Base-by-base conservation (phyloP, 1,284 basidiomycete genomes). In the Hymenochaete sp. region DNA sequence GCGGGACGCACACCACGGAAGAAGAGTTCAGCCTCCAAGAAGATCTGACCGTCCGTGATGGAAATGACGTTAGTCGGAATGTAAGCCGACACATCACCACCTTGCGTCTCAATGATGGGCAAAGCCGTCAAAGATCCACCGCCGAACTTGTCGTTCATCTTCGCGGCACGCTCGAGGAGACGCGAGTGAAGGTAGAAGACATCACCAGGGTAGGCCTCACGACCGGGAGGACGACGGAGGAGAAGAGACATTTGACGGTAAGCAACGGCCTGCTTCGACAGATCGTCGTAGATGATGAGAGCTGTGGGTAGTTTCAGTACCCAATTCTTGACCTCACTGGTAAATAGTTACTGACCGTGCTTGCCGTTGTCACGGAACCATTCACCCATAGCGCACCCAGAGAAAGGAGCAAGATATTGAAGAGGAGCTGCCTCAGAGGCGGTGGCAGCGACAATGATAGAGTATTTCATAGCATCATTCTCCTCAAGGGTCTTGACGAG, bases 291-390 rank as follows among this genome's bases (percentile, higher is more conserved):
- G 74, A 98, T 89, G 72, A 98, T 98, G 62, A 98, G 80, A 59
- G 95, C 84, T 86, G 39, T 32, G 32, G 35, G 46, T 10, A 60
- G 52, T 35, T 58, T 6, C 28, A 57, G 54, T 39, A 38, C 24
- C 39, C 32, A 25, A 31, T 29, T 33, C 19, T 48, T 50, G 14
- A 5, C 14, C 6, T 33, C 38, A 22, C 29, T 24, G n/a, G 14
- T 31, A 60, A 76, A 44, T 57, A 82, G 9, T n/a, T 32, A 60
- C 77, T 45, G 58, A 83, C 83, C 80, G 59, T 87, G 85, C 70
- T 90, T 95, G 75, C 92, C 93, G 68, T 98, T 98, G 75, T 98
- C 95, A 76, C 95, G 92, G 95, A 98, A 98, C 95, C 95, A 98
- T 76, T 98, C 95, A 68, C 95, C 95, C 89, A 98, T 98, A 62